Evolutionary conservation across 2,329 filamentous ascomycete genomes (phyloP).

Genomic region (Fusarium transvaalense): DNA sequence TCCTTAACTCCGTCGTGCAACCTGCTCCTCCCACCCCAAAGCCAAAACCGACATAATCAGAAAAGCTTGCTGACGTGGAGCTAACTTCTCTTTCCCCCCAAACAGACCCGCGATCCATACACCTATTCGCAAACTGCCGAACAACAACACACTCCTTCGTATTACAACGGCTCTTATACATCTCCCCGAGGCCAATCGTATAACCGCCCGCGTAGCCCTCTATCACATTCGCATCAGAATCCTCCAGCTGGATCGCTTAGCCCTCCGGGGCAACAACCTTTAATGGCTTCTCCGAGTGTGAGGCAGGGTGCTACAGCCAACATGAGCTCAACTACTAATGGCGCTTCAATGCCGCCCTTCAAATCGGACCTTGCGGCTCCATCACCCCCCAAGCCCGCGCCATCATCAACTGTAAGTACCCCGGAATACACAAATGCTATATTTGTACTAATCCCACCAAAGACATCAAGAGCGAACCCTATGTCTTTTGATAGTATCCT

Average conservation of each 20-base stretch:
- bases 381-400: conserved; percentile 56
- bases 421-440: conserved; percentile 3
- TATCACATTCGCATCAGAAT: conserved; percentile 63
- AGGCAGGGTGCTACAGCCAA: conserved; percentile 58
- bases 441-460: conserved; percentile 28
- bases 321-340: conserved; percentile 57
- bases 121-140: conserved; percentile 60
- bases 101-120: conserved; percentile 65
- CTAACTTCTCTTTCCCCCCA: conserved; percentile 45
- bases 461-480: conserved; percentile 82
- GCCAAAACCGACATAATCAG: conserved; percentile 27
- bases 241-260: conserved; percentile 59
- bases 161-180: conserved; percentile 63
- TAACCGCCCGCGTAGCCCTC: conserved; percentile 62
- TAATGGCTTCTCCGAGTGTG: conserved; percentile 63
- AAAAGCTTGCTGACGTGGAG: conserved; percentile 47
- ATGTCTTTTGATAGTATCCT: conserved; percentile 98
- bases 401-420: conserved; percentile 54
- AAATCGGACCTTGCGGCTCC: conserved; percentile 58
- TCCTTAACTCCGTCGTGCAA: conserved; percentile 36
- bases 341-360: conserved; percentile 54
- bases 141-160: conserved; percentile 58
- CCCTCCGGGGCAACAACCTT: conserved; percentile 56
- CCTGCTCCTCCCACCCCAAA: conserved; percentile 28
- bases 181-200: conserved; percentile 62